phyloP scores from a whole-genome alignment of 306 rosid genomes.

The Erythrophleum fordii region DNA sequence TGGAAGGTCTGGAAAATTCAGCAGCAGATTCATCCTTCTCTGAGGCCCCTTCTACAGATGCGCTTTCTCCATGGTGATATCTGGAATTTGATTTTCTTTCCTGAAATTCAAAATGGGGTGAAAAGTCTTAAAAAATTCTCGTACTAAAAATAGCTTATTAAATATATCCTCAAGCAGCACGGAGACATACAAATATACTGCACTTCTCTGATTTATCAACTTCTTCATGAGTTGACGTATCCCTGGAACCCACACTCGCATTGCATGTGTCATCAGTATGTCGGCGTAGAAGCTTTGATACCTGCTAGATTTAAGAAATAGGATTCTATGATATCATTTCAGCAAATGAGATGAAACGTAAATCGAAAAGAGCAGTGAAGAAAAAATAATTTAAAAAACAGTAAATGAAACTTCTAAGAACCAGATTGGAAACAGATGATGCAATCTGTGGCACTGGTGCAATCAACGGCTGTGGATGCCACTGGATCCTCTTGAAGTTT shows the following conservation, averaged over 20 bases:
- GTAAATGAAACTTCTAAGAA: slow-evolving; percentile 35
- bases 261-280: slow-evolving; percentile 37
- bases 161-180: slow-evolving; percentile 18
- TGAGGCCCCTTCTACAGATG: slow-evolving; percentile 3
- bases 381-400: slow-evolving; percentile 6
- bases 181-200: slow-evolving; percentile 43
- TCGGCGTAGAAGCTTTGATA: slow-evolving; percentile 52
- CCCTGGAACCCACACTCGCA: slow-evolving; percentile 29
- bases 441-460: slow-evolving; percentile 61
- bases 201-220: slow-evolving; percentile 44
- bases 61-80: slow-evolving; percentile 22
- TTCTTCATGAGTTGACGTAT: slow-evolving; percentile 40
- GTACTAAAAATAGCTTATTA: slow-evolving; percentile 11
- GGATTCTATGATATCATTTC: not conserved
- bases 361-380: not conserved
- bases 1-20: slow-evolving; percentile 40
- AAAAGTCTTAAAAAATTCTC: slow-evolving; percentile 4
- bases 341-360: slow-evolving; percentile 22
- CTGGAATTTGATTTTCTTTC: slow-evolving; percentile 42
- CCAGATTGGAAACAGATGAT: slow-evolving; percentile 79
- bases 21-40: slow-evolving; percentile 42
- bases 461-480: slow-evolving; percentile 54
- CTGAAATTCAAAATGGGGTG: slow-evolving; percentile 33
- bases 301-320: slow-evolving; percentile 47
- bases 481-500: slow-evolving; percentile 53